Evolutionary conservation across 2,329 filamentous ascomycete species (phyloP).

Genomic region (Pseudonectria foliicola): DNA sequence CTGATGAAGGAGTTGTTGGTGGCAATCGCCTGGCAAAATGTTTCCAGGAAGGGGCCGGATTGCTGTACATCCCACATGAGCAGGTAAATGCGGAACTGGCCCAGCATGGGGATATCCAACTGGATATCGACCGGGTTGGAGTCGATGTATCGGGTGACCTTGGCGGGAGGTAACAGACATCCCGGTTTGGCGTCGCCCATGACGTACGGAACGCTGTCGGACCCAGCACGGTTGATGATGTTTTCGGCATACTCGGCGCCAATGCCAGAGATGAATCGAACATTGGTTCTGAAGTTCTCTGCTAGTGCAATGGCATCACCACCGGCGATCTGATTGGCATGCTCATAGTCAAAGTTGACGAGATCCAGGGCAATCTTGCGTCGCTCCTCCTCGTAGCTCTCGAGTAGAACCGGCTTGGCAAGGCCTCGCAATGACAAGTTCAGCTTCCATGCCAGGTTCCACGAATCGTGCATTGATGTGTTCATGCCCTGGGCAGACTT

Average conservation of each 20-base stretch:
- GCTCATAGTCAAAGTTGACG: constrained; percentile 52
- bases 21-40: constrained; percentile 49
- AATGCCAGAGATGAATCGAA: constrained; percentile 66
- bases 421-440: constrained; percentile 49
- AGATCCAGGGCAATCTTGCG: constrained; percentile 53
- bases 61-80: constrained; percentile 56
- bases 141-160: constrained; percentile 67
- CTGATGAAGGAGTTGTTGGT: constrained; percentile 48
- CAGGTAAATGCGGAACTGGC: constrained; percentile 71
- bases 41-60: constrained; percentile 50
- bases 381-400: constrained; percentile 57
- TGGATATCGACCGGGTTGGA: constrained; percentile 73
- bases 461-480: constrained; percentile 51
- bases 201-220: constrained; percentile 30
- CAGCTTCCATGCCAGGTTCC: constrained; percentile 52
- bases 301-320: constrained; percentile 58
- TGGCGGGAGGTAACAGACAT: constrained; percentile 57
- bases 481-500: constrained; percentile 67
- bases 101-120: constrained; percentile 68
- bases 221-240: constrained; percentile 37
- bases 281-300: constrained; percentile 62
- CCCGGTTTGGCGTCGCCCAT: constrained; percentile 46
- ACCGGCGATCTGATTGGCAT: constrained; percentile 50
- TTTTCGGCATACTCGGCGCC: constrained; percentile 55
- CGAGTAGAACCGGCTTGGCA: constrained; percentile 45